These are phyloP conservation scores for Pseudocercospora fuligena DNA, from an alignment of 2,329 filamentous ascomycete species.

Conservation along the genomic window DNA sequence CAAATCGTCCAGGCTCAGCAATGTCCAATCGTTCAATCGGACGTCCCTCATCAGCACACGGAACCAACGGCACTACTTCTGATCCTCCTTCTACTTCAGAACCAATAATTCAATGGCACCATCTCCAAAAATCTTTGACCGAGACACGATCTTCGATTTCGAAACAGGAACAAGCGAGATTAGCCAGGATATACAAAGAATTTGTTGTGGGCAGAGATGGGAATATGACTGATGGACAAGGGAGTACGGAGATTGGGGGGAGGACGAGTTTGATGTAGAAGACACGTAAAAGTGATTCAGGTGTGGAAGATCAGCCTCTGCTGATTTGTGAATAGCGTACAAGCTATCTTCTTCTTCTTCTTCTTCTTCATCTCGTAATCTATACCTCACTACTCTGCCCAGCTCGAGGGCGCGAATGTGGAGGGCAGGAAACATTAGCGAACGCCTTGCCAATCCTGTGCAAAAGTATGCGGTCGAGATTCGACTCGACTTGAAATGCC, in stretches of 20 bases:
- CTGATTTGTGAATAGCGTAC: too few relatives aligned
- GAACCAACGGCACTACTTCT: conserved; percentile 22
- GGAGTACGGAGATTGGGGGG: conserved; percentile 88
- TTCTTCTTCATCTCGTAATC: too few relatives aligned
- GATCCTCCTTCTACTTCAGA: conserved; percentile 50
- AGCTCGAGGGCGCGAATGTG: background rate
- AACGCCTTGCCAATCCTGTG: background rate
- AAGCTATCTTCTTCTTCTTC: too few relatives aligned
- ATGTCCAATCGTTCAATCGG: conserved; percentile 11
- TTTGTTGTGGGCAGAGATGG: conserved; percentile 92
- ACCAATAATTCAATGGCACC: conserved; percentile 82
- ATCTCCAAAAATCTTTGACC: conserved; percentile 77
- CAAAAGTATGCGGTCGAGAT: too few relatives aligned
- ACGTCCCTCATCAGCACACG: background rate
- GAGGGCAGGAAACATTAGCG: background rate
- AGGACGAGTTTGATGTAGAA: conserved; percentile 86
- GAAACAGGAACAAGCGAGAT: conserved; percentile 71
- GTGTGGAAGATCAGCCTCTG: background rate
- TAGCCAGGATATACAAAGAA: conserved; percentile 85
- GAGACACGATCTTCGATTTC: conserved; percentile 84
- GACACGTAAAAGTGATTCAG: background rate
- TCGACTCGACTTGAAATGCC: too few relatives aligned
- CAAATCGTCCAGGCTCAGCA: conserved; percentile 17
- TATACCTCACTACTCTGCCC: background rate
- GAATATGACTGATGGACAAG: conserved; percentile 93